Percentiles rank a stretch among this genome's conserved stretches.
These are phyloP conservation scores for Thelonectria blattea DNA, from an alignment of 2,329 filamentous ascomycete genomes.

Conservation along the genomic window DNA sequence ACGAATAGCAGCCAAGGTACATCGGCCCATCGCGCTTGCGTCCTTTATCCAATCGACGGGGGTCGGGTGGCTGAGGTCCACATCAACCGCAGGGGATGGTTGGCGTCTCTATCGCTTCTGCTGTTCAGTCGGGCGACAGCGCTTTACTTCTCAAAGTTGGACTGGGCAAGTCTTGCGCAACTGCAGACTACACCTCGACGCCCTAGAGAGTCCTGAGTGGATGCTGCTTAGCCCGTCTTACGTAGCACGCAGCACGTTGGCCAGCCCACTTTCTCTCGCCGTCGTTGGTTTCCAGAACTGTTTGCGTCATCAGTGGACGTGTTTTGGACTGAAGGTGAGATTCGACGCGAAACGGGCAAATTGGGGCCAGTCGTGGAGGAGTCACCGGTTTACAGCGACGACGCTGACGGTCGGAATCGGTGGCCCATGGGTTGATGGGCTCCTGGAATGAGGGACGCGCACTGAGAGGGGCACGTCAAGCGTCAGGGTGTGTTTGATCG, in stretches of 20 bases:
- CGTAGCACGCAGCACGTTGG: slow-evolving; percentile 15
- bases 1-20: slow-evolving; percentile 1
- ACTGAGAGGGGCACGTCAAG: slow-evolving; percentile 4
- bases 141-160: slow-evolving; percentile 14
- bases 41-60: slow-evolving; percentile 23
- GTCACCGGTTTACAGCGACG: slow-evolving; percentile 12
- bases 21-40: slow-evolving; percentile 28
- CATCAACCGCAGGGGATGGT: slow-evolving; percentile 27
- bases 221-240: slow-evolving; percentile 12
- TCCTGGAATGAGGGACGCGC: neutral
- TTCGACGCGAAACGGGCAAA: neutral
- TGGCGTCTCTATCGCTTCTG: slow-evolving; percentile 22
- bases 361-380: slow-evolving; percentile 1
- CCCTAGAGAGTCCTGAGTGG: slow-evolving; percentile 12
- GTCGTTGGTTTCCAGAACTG: neutral
- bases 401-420: slow-evolving; percentile 3
- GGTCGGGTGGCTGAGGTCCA: slow-evolving; percentile 18
- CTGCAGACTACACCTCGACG: slow-evolving; percentile 15
- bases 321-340: neutral
- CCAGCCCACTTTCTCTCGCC: slow-evolving; percentile 6
- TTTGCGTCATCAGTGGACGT: slow-evolving; percentile 9
- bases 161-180: neutral
- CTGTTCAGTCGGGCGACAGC: slow-evolving; percentile 2
- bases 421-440: slow-evolving; percentile 3
- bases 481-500: slow-evolving; percentile 17